Base-by-base conservation (phyloP, 2,329 filamentous ascomycete species). In the Calonectria crousiana region DNA sequence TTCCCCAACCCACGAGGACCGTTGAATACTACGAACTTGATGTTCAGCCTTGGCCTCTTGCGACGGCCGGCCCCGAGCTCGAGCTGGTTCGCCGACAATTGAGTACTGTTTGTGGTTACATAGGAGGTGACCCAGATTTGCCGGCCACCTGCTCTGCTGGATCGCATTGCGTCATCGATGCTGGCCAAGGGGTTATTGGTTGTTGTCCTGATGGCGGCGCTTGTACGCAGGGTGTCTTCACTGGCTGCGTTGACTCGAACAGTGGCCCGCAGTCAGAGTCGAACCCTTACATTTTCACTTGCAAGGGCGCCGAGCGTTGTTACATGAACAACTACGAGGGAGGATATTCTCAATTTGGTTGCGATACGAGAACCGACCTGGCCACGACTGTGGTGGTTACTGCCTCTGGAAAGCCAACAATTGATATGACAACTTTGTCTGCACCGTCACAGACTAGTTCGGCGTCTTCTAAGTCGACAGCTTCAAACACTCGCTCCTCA, bases 101-200 rank as follows among this genome's bases (percentile, higher is more conserved):
- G 67, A 90, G 90, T 81, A 92, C 90, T 20, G 80, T 92, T 71
- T 92, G 90, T 77, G 90, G 90, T 52, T 92, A 88, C 81, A 86
- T 92, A 78, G 88, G 87, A 74, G 90, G 89, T 28, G 81, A 91
- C 75, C 81, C 87, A 1, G 82, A 83, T 30, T 82, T 91, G 36
- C 89, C 90, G 3, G 90, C 90, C 49, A 92, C 90, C 47, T 92
- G 90, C 79, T 87, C 86, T 34, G 85, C 87, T 0, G 90, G 90
- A 41, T 91, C 90, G 47, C 89, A 92, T 81, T 92, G 90, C 79
- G 90, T 90, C 30, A 83, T 90, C 53, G 90, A 91, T 74, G 82
- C 84, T 26, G 83, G 84, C 23, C 85, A 88, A 70, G 85, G 86
- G 34, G 87, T 87, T n/a, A 84, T 91, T 38, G 90, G 90, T 60